These are phyloP conservation scores for Hyparrhenia diplandra DNA, from an alignment of 176 grass and related monocot species.

Conservation along the genomic window DNA sequence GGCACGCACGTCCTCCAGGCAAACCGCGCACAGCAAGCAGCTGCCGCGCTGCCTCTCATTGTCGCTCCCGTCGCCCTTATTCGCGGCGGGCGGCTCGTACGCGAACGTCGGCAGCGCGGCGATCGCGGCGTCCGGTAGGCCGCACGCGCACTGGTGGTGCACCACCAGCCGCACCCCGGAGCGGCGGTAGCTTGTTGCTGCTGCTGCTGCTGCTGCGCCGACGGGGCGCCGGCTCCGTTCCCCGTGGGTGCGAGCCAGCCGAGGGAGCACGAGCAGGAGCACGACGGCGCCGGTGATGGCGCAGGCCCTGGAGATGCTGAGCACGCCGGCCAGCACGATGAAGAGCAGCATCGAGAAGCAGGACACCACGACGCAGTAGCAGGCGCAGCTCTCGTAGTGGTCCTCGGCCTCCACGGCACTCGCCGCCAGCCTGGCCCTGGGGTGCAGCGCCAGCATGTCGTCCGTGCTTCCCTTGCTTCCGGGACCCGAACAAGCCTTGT, in stretches of 20 bases:
- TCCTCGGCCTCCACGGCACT: background rate
- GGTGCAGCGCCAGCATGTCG: conserved; percentile 23
- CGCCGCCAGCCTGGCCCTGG: background rate
- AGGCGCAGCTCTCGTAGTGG: background rate
- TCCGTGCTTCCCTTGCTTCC: background rate
- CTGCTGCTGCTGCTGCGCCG: background rate
- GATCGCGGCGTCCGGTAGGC: conserved; percentile 2
- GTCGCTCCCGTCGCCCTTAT: background rate
- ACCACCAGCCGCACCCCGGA: background rate
- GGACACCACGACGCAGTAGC: conserved; percentile 20
- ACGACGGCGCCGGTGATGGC: background rate
- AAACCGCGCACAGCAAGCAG: conserved; percentile 35
- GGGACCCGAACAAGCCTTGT: background rate
- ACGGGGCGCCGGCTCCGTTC: background rate
- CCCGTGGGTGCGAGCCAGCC: conserved; percentile 11
- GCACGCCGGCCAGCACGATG: conserved; percentile 9
- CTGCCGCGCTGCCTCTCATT: background rate
- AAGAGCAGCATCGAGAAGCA: conserved; percentile 41
- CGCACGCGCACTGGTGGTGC: background rate
- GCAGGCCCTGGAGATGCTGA: background rate
- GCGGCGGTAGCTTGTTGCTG: background rate
- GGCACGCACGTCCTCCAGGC: conserved; percentile 24
- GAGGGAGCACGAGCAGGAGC: conserved; percentile 24
- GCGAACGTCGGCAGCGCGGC: conserved; percentile 23
- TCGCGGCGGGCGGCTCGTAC: background rate